Evolutionary conservation across 768 basidiomycete species (phyloP).

Genomic region (Phylloporus arenicola): DNA sequence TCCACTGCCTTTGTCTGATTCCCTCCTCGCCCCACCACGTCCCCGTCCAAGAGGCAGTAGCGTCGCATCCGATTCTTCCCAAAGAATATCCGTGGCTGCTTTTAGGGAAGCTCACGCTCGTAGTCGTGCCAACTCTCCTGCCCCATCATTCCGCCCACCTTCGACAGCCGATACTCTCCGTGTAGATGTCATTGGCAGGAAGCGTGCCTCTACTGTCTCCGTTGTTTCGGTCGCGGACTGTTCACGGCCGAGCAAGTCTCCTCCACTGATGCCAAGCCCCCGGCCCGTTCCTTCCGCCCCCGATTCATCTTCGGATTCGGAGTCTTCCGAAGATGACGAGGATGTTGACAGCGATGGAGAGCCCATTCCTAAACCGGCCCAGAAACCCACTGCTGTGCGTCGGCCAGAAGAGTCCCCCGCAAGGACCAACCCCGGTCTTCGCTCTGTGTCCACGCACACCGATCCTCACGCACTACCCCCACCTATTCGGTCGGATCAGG

Average conservation of each 20-base stretch:
- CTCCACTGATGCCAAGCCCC: slow-evolving; percentile 4
- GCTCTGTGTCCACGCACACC: background rate
- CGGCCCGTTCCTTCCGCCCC: slow-evolving; percentile 15
- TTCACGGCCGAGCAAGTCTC: slow-evolving; percentile 10
- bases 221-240: slow-evolving; percentile 15
- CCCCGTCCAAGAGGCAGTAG: slow-evolving; percentile 55
- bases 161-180: slow-evolving; percentile 30
- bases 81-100: slow-evolving; percentile 75
- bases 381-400: slow-evolving; percentile 33
- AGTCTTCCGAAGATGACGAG: slow-evolving; percentile 34
- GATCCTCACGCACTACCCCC: background rate
- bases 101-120: slow-evolving; percentile 75
- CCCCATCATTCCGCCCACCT: slow-evolving; percentile 43
- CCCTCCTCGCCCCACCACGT: slow-evolving; percentile 33
- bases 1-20: background rate
- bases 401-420: slow-evolving; percentile 1
- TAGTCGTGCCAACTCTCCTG: slow-evolving; percentile 55
- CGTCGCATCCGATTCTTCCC: slow-evolving; percentile 57
- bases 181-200: slow-evolving; percentile 19
- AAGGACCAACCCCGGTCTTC: background rate
- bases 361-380: slow-evolving; percentile 30
- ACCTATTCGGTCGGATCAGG: slow-evolving; percentile 3
- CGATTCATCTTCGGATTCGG: slow-evolving; percentile 22
- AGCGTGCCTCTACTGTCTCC: slow-evolving; percentile 29
- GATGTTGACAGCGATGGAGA: slow-evolving; percentile 33